Evolutionary conservation across 306 rosid genomes (phyloP).

Genomic region (Lablab purpureus): DNA sequence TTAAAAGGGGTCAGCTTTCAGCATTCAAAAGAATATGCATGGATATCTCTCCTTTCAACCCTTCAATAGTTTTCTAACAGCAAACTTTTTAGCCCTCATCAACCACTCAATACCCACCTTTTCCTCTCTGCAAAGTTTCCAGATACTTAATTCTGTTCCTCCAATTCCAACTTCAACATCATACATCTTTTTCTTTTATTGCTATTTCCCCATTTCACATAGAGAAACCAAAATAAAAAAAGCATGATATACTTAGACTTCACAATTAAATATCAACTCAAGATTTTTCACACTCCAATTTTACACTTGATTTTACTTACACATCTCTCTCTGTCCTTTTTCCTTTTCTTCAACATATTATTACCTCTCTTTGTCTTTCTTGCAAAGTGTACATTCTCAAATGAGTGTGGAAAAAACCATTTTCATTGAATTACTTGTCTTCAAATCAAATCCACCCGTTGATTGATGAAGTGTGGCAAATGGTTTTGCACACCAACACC

Average conservation of each 20-base stretch:
- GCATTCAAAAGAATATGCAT: conserved; percentile 85
- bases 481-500: conserved; percentile 81
- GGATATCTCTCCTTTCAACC: conserved; percentile 53
- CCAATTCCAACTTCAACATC: conserved; percentile 42
- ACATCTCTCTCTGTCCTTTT: neutral
- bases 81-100: conserved; percentile 64
- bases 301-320: neutral
- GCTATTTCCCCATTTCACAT: conserved; percentile 31
- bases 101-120: conserved; percentile 64
- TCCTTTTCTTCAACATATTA: neutral
- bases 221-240: neutral
- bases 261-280: neutral
- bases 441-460: conserved; percentile 72
- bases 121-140: conserved; percentile 65
- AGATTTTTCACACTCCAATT: neutral
- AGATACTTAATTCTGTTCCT: conserved; percentile 53
- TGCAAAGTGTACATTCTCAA: conserved; percentile 1
- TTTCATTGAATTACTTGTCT: neutral
- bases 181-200: conserved; percentile 42
- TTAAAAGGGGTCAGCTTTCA: conserved; percentile 68
- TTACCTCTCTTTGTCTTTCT: neutral
- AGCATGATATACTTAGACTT: conserved; percentile 1
- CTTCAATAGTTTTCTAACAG: conserved; percentile 51
- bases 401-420: conserved; percentile 2
- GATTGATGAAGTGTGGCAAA: conserved; percentile 76